Percentiles rank a stretch among this genome's conserved stretches.
Conservation (phyloP, 108 stramenopile genomes). For the Hondaea fermentalgiana region DNA sequence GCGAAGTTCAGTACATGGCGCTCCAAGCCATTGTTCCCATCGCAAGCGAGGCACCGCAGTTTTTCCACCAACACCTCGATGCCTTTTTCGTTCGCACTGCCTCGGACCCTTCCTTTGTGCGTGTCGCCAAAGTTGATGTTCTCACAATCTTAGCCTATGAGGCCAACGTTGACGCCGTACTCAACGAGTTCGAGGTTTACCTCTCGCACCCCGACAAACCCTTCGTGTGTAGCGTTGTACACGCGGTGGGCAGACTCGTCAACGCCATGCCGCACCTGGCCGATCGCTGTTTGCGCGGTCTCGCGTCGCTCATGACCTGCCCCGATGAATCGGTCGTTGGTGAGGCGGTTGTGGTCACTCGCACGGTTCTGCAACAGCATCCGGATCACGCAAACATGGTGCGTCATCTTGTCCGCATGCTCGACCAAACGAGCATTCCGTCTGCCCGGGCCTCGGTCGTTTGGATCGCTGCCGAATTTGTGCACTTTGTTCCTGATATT, state of each 20-base stretch:
- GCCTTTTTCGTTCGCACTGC: constrained; percentile 87
- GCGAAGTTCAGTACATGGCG: constrained; percentile 94
- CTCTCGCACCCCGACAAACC: constrained; percentile 70
- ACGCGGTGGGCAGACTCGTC: constrained; percentile 76
- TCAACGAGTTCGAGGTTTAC: constrained; percentile 82
- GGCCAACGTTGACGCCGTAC: constrained; percentile 66
- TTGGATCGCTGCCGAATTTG: constrained; percentile 41
- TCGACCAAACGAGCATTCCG: constrained; percentile 39
- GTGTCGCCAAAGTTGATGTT: constrained; percentile 89
- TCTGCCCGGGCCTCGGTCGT: constrained; percentile 44
- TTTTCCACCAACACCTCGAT: constrained; percentile 83
- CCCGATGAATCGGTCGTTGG: constrained; percentile 69
- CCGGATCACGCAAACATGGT: background rate
- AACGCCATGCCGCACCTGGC: constrained; percentile 69
- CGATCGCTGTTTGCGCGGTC: constrained; percentile 70
- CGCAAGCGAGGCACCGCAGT: constrained; percentile 74
- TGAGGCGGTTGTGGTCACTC: constrained; percentile 74
- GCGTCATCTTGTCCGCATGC: constrained; percentile 24
- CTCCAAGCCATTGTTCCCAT: constrained; percentile 78
- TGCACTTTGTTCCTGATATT: constrained; percentile 30
- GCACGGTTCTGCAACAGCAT: constrained; percentile 61
- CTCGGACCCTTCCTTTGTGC: constrained; percentile 77
- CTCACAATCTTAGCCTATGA: constrained; percentile 70
- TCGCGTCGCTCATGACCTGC: constrained; percentile 66
- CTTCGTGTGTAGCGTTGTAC: constrained; percentile 78